These are phyloP conservation scores for Adansonia gregorii DNA, from an alignment of 441 rosid species.

Conservation along the genomic window DNA sequence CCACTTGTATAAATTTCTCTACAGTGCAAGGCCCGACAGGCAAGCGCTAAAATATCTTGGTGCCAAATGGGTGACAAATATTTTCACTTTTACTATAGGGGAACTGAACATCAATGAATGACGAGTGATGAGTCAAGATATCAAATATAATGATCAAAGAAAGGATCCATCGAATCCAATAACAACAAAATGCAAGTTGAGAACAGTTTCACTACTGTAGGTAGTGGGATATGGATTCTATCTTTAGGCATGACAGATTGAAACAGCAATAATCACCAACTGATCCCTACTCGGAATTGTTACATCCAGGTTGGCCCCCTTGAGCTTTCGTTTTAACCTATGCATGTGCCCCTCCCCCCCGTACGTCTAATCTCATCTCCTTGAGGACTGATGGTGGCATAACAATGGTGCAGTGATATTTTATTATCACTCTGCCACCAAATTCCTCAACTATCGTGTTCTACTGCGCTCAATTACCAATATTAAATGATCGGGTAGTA, in stretches of 20 bases:
- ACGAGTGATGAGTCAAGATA: neutral
- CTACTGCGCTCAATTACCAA: neutral
- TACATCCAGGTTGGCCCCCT: slow-evolving; percentile 27
- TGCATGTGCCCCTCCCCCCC: slow-evolving; percentile 20
- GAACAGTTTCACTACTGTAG: slow-evolving; percentile 20
- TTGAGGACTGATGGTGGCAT: slow-evolving; percentile 24
- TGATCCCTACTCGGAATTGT: slow-evolving; percentile 24
- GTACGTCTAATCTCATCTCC: slow-evolving; percentile 2
- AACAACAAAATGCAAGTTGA: slow-evolving; percentile 15
- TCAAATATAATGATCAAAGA: neutral
- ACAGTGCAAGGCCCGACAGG: slow-evolving; percentile 7
- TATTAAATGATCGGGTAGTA: too few relatives aligned
- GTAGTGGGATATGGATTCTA: slow-evolving; percentile 21
- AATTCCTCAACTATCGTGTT: neutral
- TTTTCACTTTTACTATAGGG: slow-evolving; percentile 5
- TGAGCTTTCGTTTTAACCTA: neutral
- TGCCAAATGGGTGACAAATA: neutral
- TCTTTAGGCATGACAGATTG: neutral
- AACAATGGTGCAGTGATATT: neutral
- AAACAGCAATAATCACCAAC: neutral
- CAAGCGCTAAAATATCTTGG: slow-evolving; percentile 8
- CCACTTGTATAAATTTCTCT: neutral
- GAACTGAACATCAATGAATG: neutral
- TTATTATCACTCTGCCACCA: neutral
- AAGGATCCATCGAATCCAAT: neutral